phyloP scores from a whole-genome alignment of 805 yeast species.

The Lachancea mirantina region DNA sequence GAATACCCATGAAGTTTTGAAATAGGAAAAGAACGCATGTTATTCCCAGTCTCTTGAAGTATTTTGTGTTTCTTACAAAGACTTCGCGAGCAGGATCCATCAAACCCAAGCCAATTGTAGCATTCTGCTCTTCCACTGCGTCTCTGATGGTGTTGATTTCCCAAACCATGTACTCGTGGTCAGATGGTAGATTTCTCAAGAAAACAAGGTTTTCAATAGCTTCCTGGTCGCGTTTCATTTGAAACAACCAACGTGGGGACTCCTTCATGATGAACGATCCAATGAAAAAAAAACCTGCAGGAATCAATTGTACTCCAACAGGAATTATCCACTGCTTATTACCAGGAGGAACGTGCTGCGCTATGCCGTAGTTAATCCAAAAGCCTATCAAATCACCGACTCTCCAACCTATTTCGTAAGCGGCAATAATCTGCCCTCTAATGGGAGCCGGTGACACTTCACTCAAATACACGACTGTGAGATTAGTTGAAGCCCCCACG shows the following conservation, averaged over 20 bases:
- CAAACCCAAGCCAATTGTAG: constrained; percentile 33
- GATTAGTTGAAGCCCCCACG: constrained; percentile 44
- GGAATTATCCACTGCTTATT: constrained; percentile 43
- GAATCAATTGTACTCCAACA: constrained; percentile 41
- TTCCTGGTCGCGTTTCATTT: constrained; percentile 30
- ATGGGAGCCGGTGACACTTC: constrained; percentile 40
- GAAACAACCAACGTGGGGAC: constrained; percentile 40
- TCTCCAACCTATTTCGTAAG: constrained; percentile 46
- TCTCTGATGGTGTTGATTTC: constrained; percentile 32
- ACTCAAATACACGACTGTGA: constrained; percentile 43
- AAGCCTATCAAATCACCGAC: constrained; percentile 42
- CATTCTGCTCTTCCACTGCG: constrained; percentile 20
- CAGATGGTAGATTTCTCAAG: constrained; percentile 34
- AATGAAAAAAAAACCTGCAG: constrained; percentile 36
- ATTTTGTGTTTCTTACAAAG: constrained; percentile 25
- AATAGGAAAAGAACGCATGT: constrained; percentile 36
- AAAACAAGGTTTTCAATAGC: constrained; percentile 33
- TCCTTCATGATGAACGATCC: constrained; percentile 38
- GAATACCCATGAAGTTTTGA: constrained; percentile 44
- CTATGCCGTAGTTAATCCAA: constrained; percentile 45
- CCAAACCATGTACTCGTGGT: constrained; percentile 36
- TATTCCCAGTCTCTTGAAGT: constrained; percentile 32
- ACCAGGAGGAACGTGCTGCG: constrained; percentile 27
- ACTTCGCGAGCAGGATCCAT: constrained; percentile 36
- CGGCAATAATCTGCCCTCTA: constrained; percentile 40